Conservation (phyloP, 2,329 filamentous ascomycete genomes). For the Diaporthe longicolla region DNA sequence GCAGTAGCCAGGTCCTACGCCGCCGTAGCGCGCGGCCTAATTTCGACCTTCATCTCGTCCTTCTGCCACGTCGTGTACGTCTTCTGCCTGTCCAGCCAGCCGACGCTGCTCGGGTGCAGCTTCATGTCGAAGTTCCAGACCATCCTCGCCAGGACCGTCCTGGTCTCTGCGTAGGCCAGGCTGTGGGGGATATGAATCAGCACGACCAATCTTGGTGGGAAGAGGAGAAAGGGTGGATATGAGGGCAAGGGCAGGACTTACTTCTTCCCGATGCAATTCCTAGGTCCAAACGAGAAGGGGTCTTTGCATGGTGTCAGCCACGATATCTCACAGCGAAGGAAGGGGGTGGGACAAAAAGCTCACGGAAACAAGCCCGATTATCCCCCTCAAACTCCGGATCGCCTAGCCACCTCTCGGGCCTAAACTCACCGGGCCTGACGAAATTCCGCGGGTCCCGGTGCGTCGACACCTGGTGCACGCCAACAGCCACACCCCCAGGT, state of each 20-base stretch:
- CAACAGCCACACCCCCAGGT: slow-evolving; percentile 16
- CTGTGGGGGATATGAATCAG: background rate
- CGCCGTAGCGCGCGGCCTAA: slow-evolving; percentile 14
- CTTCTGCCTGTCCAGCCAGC: slow-evolving; percentile 36
- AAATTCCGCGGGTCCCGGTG: slow-evolving; percentile 30
- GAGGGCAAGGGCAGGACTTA: background rate
- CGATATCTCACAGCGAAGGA: no score
- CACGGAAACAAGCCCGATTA: slow-evolving; percentile 28
- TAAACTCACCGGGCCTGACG: slow-evolving; percentile 11
- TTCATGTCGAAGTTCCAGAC: slow-evolving; percentile 49
- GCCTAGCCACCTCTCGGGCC: slow-evolving; percentile 34
- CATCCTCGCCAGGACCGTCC: slow-evolving; percentile 47
- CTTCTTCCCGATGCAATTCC: slow-evolving; percentile 38
- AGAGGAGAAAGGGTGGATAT: background rate
- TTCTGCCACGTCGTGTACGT: slow-evolving; percentile 38
- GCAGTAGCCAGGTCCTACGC: background rate
- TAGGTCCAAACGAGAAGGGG: slow-evolving; percentile 35
- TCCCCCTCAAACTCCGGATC: slow-evolving; percentile 26
- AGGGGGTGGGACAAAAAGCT: no score
- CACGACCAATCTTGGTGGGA: background rate
- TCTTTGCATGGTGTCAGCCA: background rate
- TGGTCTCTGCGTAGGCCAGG: slow-evolving; percentile 50
- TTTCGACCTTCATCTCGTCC: slow-evolving; percentile 34
- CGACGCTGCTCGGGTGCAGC: slow-evolving; percentile 20
- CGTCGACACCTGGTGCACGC: slow-evolving; percentile 29